Conservation (phyloP, 2,329 filamentous ascomycete species). For the Microascus cirrosus region DNA sequence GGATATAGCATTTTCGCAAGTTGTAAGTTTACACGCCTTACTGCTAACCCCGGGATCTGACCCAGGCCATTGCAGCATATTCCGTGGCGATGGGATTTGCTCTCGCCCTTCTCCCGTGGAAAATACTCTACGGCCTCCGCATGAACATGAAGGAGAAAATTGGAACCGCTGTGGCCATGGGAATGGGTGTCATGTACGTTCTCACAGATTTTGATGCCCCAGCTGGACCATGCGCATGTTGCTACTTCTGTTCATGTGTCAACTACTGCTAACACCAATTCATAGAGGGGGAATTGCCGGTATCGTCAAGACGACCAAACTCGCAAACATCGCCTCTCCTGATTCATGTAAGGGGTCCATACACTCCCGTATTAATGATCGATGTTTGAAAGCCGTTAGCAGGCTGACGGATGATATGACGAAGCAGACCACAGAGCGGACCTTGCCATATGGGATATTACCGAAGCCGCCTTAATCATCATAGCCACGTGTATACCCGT, state of each 20-base stretch:
- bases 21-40: constrained; percentile 5
- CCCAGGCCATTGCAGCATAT: constrained; percentile 16
- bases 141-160: constrained; percentile 28
- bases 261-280: neutral
- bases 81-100: constrained; percentile 26
- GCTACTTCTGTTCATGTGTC: too few relatives aligned
- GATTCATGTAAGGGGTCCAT: neutral
- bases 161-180: constrained; percentile 28
- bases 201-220: too few relatives aligned
- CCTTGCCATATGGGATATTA: constrained; percentile 11
- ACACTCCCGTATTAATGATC: too few relatives aligned
- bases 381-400: too few relatives aligned
- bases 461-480: constrained; percentile 11
- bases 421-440: constrained; percentile 7
- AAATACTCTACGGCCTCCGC: constrained; percentile 24
- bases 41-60: neutral
- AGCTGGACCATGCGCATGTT: too few relatives aligned
- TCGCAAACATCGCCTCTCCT: constrained; percentile 8
- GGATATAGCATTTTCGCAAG: constrained; percentile 10
- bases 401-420: too few relatives aligned
- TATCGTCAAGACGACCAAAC: constrained; percentile 17
- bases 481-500: constrained; percentile 13
- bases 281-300: constrained; percentile 19
- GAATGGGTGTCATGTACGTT: constrained; percentile 27
- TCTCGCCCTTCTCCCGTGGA: constrained; percentile 27